Evolutionary conservation across 2,329 filamentous ascomycete species (phyloP), one percentile per base, ranked within the genome.

Genomic region (Clonostachys rosea): DNA sequence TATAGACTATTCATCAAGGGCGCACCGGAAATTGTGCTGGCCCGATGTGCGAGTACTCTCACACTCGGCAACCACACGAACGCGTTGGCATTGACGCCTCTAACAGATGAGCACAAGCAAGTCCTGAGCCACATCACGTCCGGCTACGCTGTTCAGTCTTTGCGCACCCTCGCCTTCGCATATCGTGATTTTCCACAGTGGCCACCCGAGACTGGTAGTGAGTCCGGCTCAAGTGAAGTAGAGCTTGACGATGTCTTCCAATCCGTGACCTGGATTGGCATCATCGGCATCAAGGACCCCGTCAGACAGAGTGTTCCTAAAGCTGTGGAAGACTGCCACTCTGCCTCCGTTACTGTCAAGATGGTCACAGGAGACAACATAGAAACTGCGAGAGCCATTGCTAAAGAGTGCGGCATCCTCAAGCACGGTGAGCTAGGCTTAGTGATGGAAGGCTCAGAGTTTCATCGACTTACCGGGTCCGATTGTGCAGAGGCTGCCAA

Each of bases 291-390:
- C 55, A 83, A 87, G 58, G 84, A 88, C 61, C 84, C 84, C 17
- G 74, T 87, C 18, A 75, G 84, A 45, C 73, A 76, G 5, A 83
- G 84, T 56, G 84, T 87, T 14, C 71, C 79, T 9, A 74, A 79
- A 43, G 84, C 84, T 46, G 85, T 88, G 42, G 65, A 70, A 46
- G 77, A 79, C 56, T 86, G 82, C 51, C 76, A 82, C 54, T 74
- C 69, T 37, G 84, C 84, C 17, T 84, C 84, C 50, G 83, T 88
- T 16, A 71, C 79, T 49, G 81, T 86, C 42, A 83, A 84, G 55
- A 87, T 88, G 84, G 84, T 88, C 43, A 88, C 84, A 35, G 84
- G 82, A 54, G 84, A 87, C 65, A 87, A 88, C 55, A 68, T 83
- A 40, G 59, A 77, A 48, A 86, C 83, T 2, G 83, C 83, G 5